phyloP scores from a whole-genome alignment of 176 grass and related monocot species.

The barley (Hordeum vulgare) region MorexV3_pseudomolecules_assembly NC_058519.1:623719129-623719628 shows the following conservation, averaged over 20 bases:
- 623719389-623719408: conserved; percentile 14
- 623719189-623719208: conserved; percentile 7
- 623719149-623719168: conserved; percentile 3
- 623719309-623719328: conserved; percentile 30
- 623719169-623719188: conserved; percentile 28
- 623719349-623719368: conserved; percentile 23
- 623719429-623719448: too few relatives aligned
- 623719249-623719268: neutral
- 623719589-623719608: neutral
- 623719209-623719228: neutral
- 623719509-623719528: neutral
- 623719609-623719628: neutral
- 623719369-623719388: neutral
- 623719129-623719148: neutral
- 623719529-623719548: conserved; percentile 1
- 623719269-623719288: neutral
- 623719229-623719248: neutral
- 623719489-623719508: neutral
- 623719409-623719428: conserved; percentile 1
- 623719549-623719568: neutral
- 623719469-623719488: conserved; percentile 13
- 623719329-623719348: conserved; percentile 31
- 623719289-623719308: conserved; percentile 22
- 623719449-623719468: conserved; percentile 23
- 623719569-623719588: neutral